Evolutionary conservation across 2,329 filamentous ascomycete genomes (phyloP).

Genomic region (Knufia fluminis): DNA sequence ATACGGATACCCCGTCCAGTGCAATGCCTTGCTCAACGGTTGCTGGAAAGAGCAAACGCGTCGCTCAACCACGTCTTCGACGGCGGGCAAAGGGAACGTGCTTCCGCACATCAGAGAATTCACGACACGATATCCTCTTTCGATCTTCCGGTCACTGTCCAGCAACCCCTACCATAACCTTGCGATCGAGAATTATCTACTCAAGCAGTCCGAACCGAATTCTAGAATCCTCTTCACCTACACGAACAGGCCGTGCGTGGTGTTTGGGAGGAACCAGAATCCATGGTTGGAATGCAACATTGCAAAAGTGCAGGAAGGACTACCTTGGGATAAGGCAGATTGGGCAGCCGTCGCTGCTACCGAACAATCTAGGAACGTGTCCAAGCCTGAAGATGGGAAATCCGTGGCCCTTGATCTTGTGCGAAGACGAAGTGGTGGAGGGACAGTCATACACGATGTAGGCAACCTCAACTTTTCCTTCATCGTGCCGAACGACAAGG

Average conservation of each 20-base stretch:
- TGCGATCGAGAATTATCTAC: constrained; percentile 82
- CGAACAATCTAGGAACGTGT: neutral
- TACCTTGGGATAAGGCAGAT: constrained; percentile 19
- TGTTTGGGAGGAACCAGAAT: constrained; percentile 95
- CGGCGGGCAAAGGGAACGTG: neutral
- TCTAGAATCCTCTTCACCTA: constrained; percentile 81
- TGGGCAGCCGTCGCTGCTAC: neutral
- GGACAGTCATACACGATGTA: constrained; percentile 84
- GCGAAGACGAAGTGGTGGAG: constrained; percentile 76
- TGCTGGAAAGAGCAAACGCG: neutral
- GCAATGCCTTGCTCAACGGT: neutral
- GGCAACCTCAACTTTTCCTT: constrained; percentile 95
- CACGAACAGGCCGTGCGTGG: constrained; percentile 73
- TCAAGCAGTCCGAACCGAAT: constrained; percentile 61
- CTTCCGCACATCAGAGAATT: constrained; percentile 1
- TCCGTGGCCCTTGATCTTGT: constrained; percentile 52
- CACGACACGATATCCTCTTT: neutral
- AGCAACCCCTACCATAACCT: constrained; percentile 80
- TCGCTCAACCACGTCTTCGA: neutral
- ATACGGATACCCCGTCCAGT: neutral
- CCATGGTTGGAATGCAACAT: constrained; percentile 90
- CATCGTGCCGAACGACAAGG: constrained; percentile 60
- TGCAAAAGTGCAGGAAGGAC: constrained; percentile 43
- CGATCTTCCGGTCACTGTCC: constrained; percentile 59
- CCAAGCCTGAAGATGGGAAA: constrained; percentile 29